Conservation (phyloP, 2,329 filamentous ascomycete genomes). For the Ascosphaera apis region DNA sequence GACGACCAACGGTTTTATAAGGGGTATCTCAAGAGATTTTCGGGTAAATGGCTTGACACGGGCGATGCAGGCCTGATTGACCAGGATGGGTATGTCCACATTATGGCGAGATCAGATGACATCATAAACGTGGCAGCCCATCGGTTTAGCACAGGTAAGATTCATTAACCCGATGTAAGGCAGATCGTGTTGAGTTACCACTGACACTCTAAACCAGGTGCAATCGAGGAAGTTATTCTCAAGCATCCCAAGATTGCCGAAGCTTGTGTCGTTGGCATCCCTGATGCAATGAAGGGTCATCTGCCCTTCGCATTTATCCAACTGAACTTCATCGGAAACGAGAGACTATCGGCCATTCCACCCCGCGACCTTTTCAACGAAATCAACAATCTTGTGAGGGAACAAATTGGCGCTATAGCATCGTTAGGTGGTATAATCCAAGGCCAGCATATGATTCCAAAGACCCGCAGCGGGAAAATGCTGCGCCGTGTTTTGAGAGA, state of each 20-base stretch:
- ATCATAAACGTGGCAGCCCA: constrained; percentile 93
- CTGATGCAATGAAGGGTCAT: constrained; percentile 70
- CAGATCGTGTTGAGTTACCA: not conserved
- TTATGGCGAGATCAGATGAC: constrained; percentile 50
- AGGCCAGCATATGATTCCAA: constrained; percentile 68
- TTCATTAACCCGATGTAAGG: not conserved
- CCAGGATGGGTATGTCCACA: constrained; percentile 39
- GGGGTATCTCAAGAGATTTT: constrained; percentile 62
- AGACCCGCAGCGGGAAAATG: constrained; percentile 82
- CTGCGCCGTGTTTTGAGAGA: constrained; percentile 60
- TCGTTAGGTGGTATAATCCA: constrained; percentile 67
- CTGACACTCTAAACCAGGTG: constrained; percentile 27
- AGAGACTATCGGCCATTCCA: constrained; percentile 18
- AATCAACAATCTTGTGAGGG: constrained; percentile 36
- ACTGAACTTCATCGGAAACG: too few species aligned
- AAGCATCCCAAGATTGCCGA: constrained; percentile 59
- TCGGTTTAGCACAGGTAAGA: constrained; percentile 59
- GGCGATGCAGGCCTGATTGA: constrained; percentile 81
- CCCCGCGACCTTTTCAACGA: constrained; percentile 22
- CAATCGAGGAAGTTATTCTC: constrained; percentile 78
- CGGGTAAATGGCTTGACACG: constrained; percentile 68
- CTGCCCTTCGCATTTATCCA: constrained; percentile 77
- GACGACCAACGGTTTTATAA: constrained; percentile 72
- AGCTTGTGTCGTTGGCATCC: constrained; percentile 66
- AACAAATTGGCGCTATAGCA: constrained; percentile 72